Percentiles rank a stretch among this genome's conserved stretches.
Conservation (phyloP, 345 rosid genomes). For the Camelina sativa region DNA sequence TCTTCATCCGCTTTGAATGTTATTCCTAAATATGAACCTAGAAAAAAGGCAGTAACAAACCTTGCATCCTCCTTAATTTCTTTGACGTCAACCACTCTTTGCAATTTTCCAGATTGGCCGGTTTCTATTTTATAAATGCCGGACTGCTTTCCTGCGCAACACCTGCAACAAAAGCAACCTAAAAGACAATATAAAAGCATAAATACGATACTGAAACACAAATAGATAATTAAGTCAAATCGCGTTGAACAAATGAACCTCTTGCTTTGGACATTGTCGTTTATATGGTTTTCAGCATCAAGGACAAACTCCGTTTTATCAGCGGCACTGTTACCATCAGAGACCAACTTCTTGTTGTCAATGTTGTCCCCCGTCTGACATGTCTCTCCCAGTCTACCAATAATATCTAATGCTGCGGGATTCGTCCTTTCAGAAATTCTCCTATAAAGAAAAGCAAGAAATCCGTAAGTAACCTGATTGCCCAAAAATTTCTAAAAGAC, state of each 20-base stretch:
- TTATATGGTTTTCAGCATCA: slow-evolving; percentile 4
- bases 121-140: neutral
- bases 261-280: slow-evolving; percentile 19
- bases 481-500: neutral
- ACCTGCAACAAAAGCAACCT: slow-evolving; percentile 18
- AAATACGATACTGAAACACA: neutral
- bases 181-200: neutral
- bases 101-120: neutral
- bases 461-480: slow-evolving; percentile 3
- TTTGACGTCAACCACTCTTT: slow-evolving; percentile 6
- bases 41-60: slow-evolving; percentile 3
- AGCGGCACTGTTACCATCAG: slow-evolving; percentile 22
- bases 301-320: neutral
- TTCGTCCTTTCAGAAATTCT: slow-evolving; percentile 20
- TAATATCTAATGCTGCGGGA: neutral
- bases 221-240: neutral
- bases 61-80: neutral
- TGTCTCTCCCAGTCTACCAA: slow-evolving; percentile 19
- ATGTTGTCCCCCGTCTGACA: neutral
- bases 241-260: neutral
- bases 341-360: neutral
- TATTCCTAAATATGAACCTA: neutral
- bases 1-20: neutral
- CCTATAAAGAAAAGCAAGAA: slow-evolving; percentile 12
- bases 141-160: neutral